phyloP scores from a whole-genome alignment of 129 eudicot genomes.

The Deinandra increscens region DNA sequence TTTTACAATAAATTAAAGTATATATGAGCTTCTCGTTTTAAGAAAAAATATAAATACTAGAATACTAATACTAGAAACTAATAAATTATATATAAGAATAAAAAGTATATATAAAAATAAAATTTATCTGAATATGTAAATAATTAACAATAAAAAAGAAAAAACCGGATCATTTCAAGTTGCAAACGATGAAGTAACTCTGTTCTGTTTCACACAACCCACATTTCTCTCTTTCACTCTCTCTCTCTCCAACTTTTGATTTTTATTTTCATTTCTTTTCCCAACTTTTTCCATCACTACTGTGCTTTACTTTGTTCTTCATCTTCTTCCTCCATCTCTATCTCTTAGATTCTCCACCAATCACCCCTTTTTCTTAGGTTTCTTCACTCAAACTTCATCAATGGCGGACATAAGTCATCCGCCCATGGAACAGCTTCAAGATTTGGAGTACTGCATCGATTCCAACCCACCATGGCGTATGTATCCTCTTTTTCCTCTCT shows the following conservation, averaged over 20 bases:
- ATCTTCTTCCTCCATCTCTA: constrained; percentile 24
- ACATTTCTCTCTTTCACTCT: constrained; percentile 32
- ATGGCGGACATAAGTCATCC: constrained; percentile 86
- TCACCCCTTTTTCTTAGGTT: not conserved
- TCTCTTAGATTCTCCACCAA: not conserved
- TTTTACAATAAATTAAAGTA: too few relatives aligned
- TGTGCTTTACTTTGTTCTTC: constrained; percentile 46
- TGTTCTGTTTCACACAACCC: constrained; percentile 39
- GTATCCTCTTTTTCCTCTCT: not conserved
- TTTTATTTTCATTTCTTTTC: constrained; percentile 35
- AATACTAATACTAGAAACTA: too few relatives aligned
- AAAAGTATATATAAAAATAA: too few relatives aligned
- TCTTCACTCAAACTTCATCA: constrained; percentile 31
- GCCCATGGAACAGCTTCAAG: constrained; percentile 98
- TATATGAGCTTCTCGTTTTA: too few relatives aligned
- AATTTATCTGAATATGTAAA: not conserved
- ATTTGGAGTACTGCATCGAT: constrained; percentile 95
- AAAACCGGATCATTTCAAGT: constrained; percentile 8
- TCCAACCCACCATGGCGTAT: constrained; percentile 98
- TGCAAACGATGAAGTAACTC: constrained; percentile 30
- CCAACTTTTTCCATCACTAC: constrained; percentile 37
- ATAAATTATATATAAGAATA: too few relatives aligned
- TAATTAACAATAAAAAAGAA: not conserved
- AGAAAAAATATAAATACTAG: too few relatives aligned
- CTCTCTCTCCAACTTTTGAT: constrained; percentile 32